Conservation (phyloP, 202 grass and related monocot species). For the Elaeis oleifera region DNA sequence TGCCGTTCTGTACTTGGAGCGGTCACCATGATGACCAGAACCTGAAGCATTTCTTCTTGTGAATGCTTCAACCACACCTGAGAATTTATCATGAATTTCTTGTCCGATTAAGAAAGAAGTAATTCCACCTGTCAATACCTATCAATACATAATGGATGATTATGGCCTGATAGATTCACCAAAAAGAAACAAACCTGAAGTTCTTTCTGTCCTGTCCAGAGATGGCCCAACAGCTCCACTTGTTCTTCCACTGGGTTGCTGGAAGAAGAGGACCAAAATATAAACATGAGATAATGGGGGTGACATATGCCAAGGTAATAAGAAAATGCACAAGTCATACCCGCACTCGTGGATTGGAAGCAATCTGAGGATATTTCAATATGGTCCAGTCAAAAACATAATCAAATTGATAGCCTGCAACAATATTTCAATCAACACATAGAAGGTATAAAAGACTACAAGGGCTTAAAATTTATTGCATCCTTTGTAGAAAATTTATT, state of each 20-base stretch:
- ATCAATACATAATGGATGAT: neutral
- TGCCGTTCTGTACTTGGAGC: conserved; percentile 1
- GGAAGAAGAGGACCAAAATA: conserved; percentile 14
- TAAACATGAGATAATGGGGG: neutral
- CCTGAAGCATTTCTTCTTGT: conserved; percentile 13
- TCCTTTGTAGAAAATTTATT: too few relatives aligned
- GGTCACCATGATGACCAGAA: conserved; percentile 21
- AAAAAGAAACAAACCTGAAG: conserved; percentile 1
- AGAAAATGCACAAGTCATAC: conserved; percentile 9
- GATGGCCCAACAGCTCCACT: conserved; percentile 29
- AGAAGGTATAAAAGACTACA: neutral
- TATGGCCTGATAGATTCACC: neutral
- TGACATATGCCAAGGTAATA: neutral
- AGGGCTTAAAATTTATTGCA: neutral
- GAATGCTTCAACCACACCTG: conserved; percentile 9
- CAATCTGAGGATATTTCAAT: conserved; percentile 55
- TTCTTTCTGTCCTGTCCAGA: conserved; percentile 30
- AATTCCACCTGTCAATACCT: neutral
- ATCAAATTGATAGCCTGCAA: conserved; percentile 41
- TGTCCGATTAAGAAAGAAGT: neutral
- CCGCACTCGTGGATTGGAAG: conserved; percentile 27
- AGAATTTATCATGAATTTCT: conserved; percentile 9
- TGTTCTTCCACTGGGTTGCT: conserved; percentile 32
- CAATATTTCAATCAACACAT: neutral
- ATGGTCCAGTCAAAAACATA: conserved; percentile 47